A percentile compares a stretch with the other conserved stretches of the same genome.
Conservation (phyloP, 2,329 filamentous ascomycete species). For the Xylariaceae sp. region DNA sequence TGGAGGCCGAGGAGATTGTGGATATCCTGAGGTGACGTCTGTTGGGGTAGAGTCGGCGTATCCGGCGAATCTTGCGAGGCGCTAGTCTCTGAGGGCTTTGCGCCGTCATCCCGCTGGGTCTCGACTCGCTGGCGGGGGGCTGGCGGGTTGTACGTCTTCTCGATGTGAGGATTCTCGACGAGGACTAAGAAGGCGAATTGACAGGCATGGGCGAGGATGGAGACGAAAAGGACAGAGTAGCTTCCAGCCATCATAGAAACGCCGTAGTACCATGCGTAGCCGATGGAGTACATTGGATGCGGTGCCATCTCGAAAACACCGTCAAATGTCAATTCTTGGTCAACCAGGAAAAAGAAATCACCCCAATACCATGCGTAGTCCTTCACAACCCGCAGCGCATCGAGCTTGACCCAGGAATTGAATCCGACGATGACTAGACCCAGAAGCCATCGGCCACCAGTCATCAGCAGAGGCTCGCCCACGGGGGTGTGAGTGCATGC, state of each 20-base stretch:
- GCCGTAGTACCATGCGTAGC: constrained; percentile 96
- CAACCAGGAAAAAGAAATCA: constrained; percentile 97
- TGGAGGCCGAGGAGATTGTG: constrained; percentile 78
- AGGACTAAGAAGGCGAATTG: constrained; percentile 90
- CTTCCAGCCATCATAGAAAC: constrained; percentile 98
- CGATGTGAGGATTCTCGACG: constrained; percentile 96
- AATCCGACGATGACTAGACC: constrained; percentile 81
- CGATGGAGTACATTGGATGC: constrained; percentile 98
- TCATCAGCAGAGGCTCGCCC: constrained; percentile 66
- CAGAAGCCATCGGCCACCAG: constrained; percentile 68
- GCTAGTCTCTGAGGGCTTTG: constrained; percentile 16
- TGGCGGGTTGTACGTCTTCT: constrained; percentile 93
- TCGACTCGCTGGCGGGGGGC: constrained; percentile 60
- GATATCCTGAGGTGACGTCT: constrained; percentile 57
- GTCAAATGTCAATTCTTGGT: constrained; percentile 96
- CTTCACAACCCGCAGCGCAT: constrained; percentile 95
- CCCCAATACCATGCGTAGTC: constrained; percentile 99
- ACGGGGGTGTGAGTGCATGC: constrained; percentile 74
- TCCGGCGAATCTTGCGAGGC: constrained; percentile 21
- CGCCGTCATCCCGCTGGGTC: constrained; percentile 18
- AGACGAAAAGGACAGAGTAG: constrained; percentile 96
- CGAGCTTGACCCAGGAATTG: constrained; percentile 97
- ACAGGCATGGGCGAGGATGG: constrained; percentile 86
- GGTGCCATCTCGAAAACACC: constrained; percentile 99
- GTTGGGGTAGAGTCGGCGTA: constrained; percentile 22